Evolutionary conservation across 768 basidiomycete species (phyloP).

Genomic region (Scleroderma citrinum): DNA sequence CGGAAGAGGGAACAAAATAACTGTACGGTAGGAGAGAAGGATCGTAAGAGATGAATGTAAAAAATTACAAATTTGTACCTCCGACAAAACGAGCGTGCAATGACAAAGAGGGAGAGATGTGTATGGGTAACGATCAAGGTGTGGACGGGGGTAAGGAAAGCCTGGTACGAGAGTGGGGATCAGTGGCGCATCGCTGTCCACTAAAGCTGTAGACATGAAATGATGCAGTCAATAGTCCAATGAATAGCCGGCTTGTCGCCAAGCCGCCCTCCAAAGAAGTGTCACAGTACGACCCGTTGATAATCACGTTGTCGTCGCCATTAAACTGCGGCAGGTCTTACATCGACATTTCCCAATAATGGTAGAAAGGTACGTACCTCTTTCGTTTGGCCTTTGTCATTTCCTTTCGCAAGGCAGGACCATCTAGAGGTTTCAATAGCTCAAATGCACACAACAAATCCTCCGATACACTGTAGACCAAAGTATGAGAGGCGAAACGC

Average conservation of each 20-base stretch:
- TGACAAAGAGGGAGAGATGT: constrained; percentile 10
- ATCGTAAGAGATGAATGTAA: constrained; percentile 23
- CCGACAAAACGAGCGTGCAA: constrained; percentile 21
- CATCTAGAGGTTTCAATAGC: constrained; percentile 91
- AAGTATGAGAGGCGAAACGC: constrained; percentile 12
- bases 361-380: constrained; percentile 46
- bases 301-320: constrained; percentile 29
- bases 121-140: constrained; percentile 20
- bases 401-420: constrained; percentile 91
- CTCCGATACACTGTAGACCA: constrained; percentile 73
- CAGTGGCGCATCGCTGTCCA: constrained; percentile 2
- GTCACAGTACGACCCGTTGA: background rate
- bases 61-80: constrained; percentile 30
- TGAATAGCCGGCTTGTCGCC: constrained; percentile 4
- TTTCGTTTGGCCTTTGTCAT: constrained; percentile 99
- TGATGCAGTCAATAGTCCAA: background rate
- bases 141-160: constrained; percentile 12
- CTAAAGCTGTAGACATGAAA: background rate
- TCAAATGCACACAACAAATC: constrained; percentile 97
- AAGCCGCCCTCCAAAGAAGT: constrained; percentile 2
- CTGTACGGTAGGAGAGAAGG: constrained; percentile 17
- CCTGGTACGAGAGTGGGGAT: constrained; percentile 12
- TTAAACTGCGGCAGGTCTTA: constrained; percentile 19
- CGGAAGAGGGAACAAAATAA: constrained; percentile 11
- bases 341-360: background rate